phyloP scores from a whole-genome alignment of 257 asterid species.

The Capsicum chinense region DNA sequence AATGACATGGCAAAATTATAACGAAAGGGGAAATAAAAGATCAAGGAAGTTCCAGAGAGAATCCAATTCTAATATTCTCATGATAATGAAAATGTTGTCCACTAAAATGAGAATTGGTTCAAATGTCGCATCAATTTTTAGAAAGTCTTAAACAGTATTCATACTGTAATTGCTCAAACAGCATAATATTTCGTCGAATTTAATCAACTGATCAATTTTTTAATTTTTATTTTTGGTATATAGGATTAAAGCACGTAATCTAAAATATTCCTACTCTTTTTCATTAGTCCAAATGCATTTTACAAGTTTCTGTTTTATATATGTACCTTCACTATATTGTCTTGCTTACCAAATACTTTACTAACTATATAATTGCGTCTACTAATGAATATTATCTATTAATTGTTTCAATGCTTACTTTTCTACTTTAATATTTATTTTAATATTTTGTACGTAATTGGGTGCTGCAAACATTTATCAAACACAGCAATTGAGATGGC shows the following conservation, averaged over 20 bases:
- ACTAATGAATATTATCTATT: background rate
- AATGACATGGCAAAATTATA: background rate
- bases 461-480: background rate
- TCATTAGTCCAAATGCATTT: background rate
- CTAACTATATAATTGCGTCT: background rate
- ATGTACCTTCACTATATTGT: background rate
- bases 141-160: background rate
- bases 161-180: background rate
- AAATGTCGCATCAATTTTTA: conserved; percentile 25
- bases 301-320: background rate
- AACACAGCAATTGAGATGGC: conserved; percentile 10
- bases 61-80: conserved; percentile 11
- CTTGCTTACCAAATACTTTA: background rate
- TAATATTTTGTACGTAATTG: background rate
- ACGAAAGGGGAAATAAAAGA: background rate
- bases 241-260: background rate
- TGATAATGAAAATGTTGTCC: conserved; percentile 22
- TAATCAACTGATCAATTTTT: background rate
- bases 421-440: background rate
- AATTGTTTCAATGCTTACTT: background rate
- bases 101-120: conserved; percentile 18
- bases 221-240: background rate
- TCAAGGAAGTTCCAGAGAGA: background rate
- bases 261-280: background rate
- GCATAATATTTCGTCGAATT: background rate